Conservation (phyloP, 164 flowering plant genomes). For the Malania oleifera region DNA sequence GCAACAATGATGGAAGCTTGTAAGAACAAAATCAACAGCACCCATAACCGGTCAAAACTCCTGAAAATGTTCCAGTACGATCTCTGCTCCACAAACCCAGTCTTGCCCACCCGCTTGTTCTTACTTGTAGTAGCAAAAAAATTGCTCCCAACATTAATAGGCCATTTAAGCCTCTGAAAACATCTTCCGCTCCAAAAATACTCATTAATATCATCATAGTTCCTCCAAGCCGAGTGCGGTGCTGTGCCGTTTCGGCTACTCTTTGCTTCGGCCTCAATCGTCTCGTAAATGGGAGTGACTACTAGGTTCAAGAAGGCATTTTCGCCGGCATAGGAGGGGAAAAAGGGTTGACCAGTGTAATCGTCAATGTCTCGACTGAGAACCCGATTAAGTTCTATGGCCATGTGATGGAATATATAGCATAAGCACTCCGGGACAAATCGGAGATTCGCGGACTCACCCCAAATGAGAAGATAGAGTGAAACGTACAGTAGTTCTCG, state of each 20-base stretch:
- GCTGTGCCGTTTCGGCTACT: slow-evolving; percentile 70
- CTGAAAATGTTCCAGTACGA: slow-evolving; percentile 89
- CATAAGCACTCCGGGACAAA: slow-evolving; percentile 81
- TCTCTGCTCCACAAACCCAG: slow-evolving; percentile 92
- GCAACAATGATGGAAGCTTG: slow-evolving; percentile 82
- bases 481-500: slow-evolving; percentile 54
- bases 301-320: slow-evolving; percentile 50
- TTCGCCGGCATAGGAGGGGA: slow-evolving; percentile 44
- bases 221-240: slow-evolving; percentile 93
- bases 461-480: slow-evolving; percentile 82
- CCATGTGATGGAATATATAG: slow-evolving; percentile 81
- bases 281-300: slow-evolving; percentile 60
- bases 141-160: slow-evolving; percentile 41
- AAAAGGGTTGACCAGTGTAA: slow-evolving; percentile 46
- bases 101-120: slow-evolving; percentile 60
- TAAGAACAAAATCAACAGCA: slow-evolving; percentile 60
- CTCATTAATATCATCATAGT: slow-evolving; percentile 94
- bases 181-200: slow-evolving; percentile 84
- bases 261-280: slow-evolving; percentile 52
- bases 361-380: slow-evolving; percentile 64
- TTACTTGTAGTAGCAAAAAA: slow-evolving; percentile 34
- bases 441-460: slow-evolving; percentile 81
- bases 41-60: slow-evolving; percentile 90
- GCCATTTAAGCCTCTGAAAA: slow-evolving; percentile 71
- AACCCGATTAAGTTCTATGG: slow-evolving; percentile 60